Conservation (phyloP, 2,329 filamentous ascomycete species). For the Akanthomyces muscarius region DNA sequence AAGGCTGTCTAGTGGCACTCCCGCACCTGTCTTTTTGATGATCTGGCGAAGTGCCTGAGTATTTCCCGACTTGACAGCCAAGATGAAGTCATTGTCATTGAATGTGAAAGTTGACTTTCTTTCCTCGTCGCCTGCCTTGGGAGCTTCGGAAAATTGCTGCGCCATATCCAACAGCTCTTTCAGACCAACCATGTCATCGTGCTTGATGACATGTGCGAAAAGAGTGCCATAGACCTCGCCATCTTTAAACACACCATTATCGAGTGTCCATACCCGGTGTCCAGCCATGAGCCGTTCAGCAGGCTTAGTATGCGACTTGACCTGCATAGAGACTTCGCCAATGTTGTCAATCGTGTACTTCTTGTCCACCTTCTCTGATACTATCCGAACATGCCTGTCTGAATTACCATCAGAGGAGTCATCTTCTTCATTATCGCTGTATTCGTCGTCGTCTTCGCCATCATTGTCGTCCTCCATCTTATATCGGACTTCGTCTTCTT, state of each 20-base stretch:
- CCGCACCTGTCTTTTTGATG: conserved; percentile 63
- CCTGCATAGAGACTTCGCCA: conserved; percentile 62
- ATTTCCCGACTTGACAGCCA: conserved; percentile 45
- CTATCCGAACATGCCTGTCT: conserved; percentile 41
- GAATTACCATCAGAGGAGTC: conserved; percentile 35
- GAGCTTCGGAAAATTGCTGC: conserved; percentile 40
- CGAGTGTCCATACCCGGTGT: conserved; percentile 29
- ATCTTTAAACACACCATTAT: conserved; percentile 28
- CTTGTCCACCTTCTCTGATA: conserved; percentile 56
- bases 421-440: conserved; percentile 31
- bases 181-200: conserved; percentile 52
- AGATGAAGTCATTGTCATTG: conserved; percentile 37
- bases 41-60: conserved; percentile 57
- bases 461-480: conserved; percentile 39
- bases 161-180: conserved; percentile 55
- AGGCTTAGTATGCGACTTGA: conserved; percentile 61
- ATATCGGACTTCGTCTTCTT: conserved; percentile 50
- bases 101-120: conserved; percentile 37
- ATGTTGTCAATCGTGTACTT: conserved; percentile 74
- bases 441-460: conserved; percentile 36
- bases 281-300: conserved; percentile 44
- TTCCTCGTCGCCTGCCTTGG: conserved; percentile 32
- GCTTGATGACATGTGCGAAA: conserved; percentile 44
- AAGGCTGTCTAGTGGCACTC: conserved; percentile 64
- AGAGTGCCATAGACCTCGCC: conserved; percentile 25